Evolutionary conservation across 345 rosid genomes (phyloP).

Genomic region (Salix dunnii): DNA sequence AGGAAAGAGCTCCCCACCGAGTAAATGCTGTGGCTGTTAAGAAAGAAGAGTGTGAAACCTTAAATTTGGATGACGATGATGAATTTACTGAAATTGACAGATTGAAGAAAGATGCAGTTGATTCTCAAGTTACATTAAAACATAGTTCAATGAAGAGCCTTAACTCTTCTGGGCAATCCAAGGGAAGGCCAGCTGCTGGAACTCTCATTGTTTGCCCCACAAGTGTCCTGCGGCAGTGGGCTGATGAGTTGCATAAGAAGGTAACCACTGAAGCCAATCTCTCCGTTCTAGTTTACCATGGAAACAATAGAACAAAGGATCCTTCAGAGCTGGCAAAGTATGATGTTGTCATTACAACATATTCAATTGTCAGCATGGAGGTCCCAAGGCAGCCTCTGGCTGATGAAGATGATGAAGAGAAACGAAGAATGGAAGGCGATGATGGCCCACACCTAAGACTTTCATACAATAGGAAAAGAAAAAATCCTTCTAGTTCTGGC

Average conservation of each 20-base stretch:
- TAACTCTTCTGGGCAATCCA: conserved; percentile 32
- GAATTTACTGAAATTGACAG: conserved; percentile 24
- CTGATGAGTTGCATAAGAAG: conserved; percentile 73
- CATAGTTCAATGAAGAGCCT: conserved; percentile 17
- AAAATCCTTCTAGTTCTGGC: conserved; percentile 45
- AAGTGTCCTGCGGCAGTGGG: conserved; percentile 96
- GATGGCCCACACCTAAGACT: conserved; percentile 31
- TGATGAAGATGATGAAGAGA: conserved; percentile 60
- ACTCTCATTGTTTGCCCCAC: conserved; percentile 98
- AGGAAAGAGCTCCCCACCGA: conserved; percentile 60
- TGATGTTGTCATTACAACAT: conserved; percentile 94
- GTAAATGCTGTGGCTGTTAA: conserved; percentile 30
- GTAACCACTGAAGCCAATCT: conserved; percentile 65
- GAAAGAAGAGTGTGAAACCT: conserved; percentile 47
- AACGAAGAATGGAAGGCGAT: conserved; percentile 39
- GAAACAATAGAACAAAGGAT: conserved; percentile 84
- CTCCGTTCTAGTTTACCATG: conserved; percentile 84
- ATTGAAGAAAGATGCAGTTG: conserved; percentile 27
- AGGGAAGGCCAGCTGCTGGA: conserved; percentile 89
- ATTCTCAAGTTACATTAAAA: conserved; percentile 22
- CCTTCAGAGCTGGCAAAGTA: conserved; percentile 72
- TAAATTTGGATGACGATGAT: conserved; percentile 69
- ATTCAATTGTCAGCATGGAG: conserved; percentile 95
- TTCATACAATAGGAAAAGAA: conserved; percentile 55
- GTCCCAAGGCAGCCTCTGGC: conserved; percentile 84